Evolutionary conservation across 768 basidiomycete genomes (phyloP).

Genomic region (Clitopilus hobsonii): DNA sequence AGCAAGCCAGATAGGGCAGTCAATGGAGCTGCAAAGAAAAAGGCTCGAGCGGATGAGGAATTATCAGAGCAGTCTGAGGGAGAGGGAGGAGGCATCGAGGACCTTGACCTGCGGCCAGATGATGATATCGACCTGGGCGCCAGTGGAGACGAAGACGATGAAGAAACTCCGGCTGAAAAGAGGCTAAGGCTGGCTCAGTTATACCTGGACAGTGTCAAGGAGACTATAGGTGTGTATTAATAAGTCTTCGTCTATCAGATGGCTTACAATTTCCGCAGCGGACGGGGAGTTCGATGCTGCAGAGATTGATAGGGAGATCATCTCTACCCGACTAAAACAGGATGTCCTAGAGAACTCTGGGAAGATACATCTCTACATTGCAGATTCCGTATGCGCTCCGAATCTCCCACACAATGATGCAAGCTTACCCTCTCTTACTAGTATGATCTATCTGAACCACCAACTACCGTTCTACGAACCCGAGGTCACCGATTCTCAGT

Average conservation of each 20-base stretch:
- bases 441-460: constrained; percentile 54
- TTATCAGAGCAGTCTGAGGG: constrained; percentile 60
- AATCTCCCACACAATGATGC: background rate
- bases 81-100: constrained; percentile 54
- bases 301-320: constrained; percentile 90
- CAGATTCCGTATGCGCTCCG: constrained; percentile 50
- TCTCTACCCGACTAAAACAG: constrained; percentile 84
- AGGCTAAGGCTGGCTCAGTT: constrained; percentile 85
- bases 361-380: constrained; percentile 79
- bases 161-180: constrained; percentile 93
- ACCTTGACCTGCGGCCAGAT: constrained; percentile 63
- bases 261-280: constrained; percentile 31
- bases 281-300: constrained; percentile 94
- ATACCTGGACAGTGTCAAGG: constrained; percentile 83
- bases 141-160: constrained; percentile 79
- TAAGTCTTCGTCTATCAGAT: background rate
- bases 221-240: constrained; percentile 47
- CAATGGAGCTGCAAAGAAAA: constrained; percentile 22
- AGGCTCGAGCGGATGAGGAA: constrained; percentile 51
- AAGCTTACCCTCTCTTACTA: constrained; percentile 16
- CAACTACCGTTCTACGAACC: constrained; percentile 48
- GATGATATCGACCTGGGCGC: constrained; percentile 42
- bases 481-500: constrained; percentile 76
- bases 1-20: constrained; percentile 15
- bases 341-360: constrained; percentile 90